Conservation (phyloP, 116 monocot species). For the Trichopus zeylanicus region DNA sequence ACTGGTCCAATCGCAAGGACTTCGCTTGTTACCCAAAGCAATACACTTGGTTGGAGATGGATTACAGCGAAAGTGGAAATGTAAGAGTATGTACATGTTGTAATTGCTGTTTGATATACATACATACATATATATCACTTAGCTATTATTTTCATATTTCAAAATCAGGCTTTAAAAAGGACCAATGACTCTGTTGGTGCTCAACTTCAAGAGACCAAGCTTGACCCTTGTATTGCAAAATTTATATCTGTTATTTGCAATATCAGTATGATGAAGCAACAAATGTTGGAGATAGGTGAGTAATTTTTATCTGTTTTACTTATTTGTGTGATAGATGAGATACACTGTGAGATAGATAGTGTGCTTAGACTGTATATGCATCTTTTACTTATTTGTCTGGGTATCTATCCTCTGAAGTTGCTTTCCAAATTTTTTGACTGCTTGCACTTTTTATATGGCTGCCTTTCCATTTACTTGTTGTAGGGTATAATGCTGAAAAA, state of each 20-base stretch:
- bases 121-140: not conserved
- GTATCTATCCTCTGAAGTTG: not conserved
- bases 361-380: not conserved
- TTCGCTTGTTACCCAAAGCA: conserved; percentile 48
- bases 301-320: conserved; percentile 1
- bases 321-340: too few species aligned
- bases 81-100: conserved; percentile 19
- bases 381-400: not conserved
- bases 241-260: conserved; percentile 87
- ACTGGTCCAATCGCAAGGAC: conserved; percentile 46
- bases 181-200: conserved; percentile 16
- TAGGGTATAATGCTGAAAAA: conserved; percentile 96
- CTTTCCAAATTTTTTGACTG: not conserved
- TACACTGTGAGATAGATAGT: too few species aligned
- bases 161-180: conserved; percentile 27
- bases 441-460: not conserved
- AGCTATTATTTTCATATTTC: not conserved
- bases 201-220: conserved; percentile 62
- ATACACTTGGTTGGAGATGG: conserved; percentile 94
- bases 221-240: conserved; percentile 61
- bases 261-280: conserved; percentile 95
- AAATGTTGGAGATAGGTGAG: conserved; percentile 95
- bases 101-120: not conserved
- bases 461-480: conserved; percentile 2
- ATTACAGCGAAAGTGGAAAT: conserved; percentile 54